Base-by-base conservation (phyloP, 176 grass and related monocot genomes). In the Rhynchospora breviuscula region DNA sequence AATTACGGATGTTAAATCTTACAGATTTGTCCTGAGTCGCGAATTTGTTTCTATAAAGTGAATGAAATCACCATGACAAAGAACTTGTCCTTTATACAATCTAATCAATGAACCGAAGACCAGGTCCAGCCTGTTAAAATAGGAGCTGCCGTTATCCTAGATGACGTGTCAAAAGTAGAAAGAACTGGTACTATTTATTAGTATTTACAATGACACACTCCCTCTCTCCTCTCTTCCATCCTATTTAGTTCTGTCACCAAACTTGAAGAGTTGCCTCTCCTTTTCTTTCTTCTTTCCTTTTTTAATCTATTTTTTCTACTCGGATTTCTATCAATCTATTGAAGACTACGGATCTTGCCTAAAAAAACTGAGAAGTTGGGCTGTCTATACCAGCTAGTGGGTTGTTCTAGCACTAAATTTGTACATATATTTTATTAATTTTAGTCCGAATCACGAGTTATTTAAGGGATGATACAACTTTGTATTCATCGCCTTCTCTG, bases 81-180 rank as follows among this genome's bases (percentile, higher is more conserved):
- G 19, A 63, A 63, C 10, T 13, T 31, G 25, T 66, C 4, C 7
- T 9, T 18, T 43, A 12, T 46, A 44, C n/a, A 40, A 54, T 76
- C 48, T 12, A 54, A 54, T 13, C 46, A 74, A 51, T 49, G 48
- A 47, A 47, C 10, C 0, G n/a, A 40, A 43, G 25, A 60, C 51
- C 53, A 44, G 58, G 57, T 66, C 79, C 12, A 66, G 15, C 44
- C n/a, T 19, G 48, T 64, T 14, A 52, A 79, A 8, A 46, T 8
- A 84, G 51, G 35, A 10, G 82, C 46, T 23, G 82, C 46, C 43
- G 82, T 84, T 71, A 84, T 84, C 45, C 21, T 25, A 18, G 82
- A 54, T 73, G 45, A 74, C 82, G 82, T 84, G 82, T 7, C 15
- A 84, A 35, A 48, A 74, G 11, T 60, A 33, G 81, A 19, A 48